phyloP scores from a whole-genome alignment of 1,139 yeast species.

The Nakaseomyces sp. region DNA sequence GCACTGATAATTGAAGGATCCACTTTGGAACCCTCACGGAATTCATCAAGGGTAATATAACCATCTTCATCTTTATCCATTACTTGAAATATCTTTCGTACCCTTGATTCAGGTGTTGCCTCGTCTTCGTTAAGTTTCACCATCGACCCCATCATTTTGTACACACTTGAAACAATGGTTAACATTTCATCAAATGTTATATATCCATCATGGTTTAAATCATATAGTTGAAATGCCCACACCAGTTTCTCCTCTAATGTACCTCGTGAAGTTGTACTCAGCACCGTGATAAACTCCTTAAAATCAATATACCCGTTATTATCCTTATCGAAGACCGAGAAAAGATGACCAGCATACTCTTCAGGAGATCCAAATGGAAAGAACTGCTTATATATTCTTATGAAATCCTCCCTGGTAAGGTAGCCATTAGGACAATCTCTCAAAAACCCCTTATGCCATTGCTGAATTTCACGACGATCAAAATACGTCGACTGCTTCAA shows the following conservation, averaged over 20 bases:
- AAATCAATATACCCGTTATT: conserved; percentile 78
- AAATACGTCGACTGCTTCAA: conserved; percentile 83
- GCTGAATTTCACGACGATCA: conserved; percentile 89
- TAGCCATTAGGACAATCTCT: conserved; percentile 93
- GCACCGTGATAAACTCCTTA: conserved; percentile 82
- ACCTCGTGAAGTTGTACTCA: conserved; percentile 86
- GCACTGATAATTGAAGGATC: conserved; percentile 81
- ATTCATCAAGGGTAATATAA: conserved; percentile 69
- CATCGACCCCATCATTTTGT: conserved; percentile 95
- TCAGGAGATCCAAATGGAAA: conserved; percentile 98
- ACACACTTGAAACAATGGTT: conserved; percentile 71
- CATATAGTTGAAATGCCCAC: conserved; percentile 86
- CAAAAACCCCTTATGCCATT: conserved; percentile 93
- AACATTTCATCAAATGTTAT: conserved; percentile 72
- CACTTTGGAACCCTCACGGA: conserved; percentile 67
- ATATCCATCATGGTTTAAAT: conserved; percentile 67
- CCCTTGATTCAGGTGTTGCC: conserved; percentile 81
- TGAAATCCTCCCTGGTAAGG: conserved; percentile 77
- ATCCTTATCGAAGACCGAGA: conserved; percentile 82
- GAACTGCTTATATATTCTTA: conserved; percentile 87
- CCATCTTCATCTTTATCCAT: conserved; percentile 66
- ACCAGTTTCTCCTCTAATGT: conserved; percentile 73
- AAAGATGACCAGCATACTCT: conserved; percentile 81
- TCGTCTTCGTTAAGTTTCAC: conserved; percentile 88
- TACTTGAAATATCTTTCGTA: conserved; percentile 65